Conservation (phyloP, 805 yeast species). For the Wickerhamiella australiensis region DNA sequence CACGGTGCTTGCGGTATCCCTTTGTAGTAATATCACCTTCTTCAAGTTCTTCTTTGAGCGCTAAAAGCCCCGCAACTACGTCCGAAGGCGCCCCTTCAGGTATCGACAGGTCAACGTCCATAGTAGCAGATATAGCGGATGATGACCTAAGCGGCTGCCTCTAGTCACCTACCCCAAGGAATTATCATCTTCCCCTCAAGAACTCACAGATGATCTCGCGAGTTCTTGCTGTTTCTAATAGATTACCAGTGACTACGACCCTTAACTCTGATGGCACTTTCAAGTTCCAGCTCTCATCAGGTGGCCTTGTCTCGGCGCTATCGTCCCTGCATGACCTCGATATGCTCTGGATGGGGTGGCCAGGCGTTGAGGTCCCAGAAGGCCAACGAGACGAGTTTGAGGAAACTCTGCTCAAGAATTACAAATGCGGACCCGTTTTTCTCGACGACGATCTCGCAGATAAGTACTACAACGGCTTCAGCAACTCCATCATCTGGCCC, state of each 20-base stretch:
- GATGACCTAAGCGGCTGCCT: background rate
- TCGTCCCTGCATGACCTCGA: conserved; percentile 86
- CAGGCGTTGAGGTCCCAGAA: conserved; percentile 70
- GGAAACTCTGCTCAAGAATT: conserved; percentile 57
- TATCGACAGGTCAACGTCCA: conserved; percentile 18
- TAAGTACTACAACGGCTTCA: conserved; percentile 90
- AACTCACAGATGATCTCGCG: conserved; percentile 6
- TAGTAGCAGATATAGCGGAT: background rate
- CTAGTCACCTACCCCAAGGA: background rate
- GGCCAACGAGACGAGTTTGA: conserved; percentile 59
- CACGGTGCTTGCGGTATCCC: conserved; percentile 54
- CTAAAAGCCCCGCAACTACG: conserved; percentile 20
- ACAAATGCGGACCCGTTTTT: conserved; percentile 84
- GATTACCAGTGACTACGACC: conserved; percentile 86
- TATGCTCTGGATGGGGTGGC: conserved; percentile 90
- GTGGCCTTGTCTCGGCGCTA: conserved; percentile 92
- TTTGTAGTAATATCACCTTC: conserved; percentile 66
- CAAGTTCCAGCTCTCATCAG: conserved; percentile 85
- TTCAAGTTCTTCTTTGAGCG: conserved; percentile 23
- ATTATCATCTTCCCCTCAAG: background rate
- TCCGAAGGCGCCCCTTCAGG: conserved; percentile 25
- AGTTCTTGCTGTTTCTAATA: conserved; percentile 82
- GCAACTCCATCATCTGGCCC: conserved; percentile 94
- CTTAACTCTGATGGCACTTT: conserved; percentile 43
- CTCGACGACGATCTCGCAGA: conserved; percentile 84